A percentile compares a stretch with the other conserved stretches of the same genome.
phyloP scores from a whole-genome alignment of 495 filamentous ascomycete species.

The Podospora didyma region DNA sequence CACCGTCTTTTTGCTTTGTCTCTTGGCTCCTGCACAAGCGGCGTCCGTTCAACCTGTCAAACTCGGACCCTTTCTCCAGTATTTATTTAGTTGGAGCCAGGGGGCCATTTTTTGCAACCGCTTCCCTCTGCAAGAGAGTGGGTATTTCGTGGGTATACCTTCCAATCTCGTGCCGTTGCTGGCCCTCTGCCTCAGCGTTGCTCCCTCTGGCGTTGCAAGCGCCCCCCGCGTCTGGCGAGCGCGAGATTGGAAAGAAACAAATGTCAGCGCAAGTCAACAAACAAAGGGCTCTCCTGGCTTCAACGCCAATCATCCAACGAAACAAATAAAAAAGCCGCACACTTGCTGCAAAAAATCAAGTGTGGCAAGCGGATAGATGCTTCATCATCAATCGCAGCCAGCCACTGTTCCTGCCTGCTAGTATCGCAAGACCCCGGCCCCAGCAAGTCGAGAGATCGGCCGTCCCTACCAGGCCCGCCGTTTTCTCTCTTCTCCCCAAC shows the following conservation, averaged over 20 bases:
- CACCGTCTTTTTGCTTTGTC: background rate
- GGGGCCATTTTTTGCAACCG: background rate
- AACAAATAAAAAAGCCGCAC: no score
- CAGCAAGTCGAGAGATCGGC: no score
- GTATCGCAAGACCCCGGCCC: no score
- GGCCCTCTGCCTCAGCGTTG: background rate
- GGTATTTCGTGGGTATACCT: conserved; percentile 2
- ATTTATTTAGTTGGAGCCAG: no score
- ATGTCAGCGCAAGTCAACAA: background rate
- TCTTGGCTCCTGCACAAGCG: background rate
- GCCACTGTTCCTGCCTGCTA: no score
- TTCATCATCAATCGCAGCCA: no score
- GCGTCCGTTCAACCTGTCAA: no score
- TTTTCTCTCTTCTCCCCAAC: no score
- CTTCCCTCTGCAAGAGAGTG: conserved; percentile 7
- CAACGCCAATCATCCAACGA: no score
- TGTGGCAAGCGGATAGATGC: no score
- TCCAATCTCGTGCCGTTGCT: conserved; percentile 6
- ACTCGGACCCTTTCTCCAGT: background rate
- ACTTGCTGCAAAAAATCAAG: no score
- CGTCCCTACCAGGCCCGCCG: no score
- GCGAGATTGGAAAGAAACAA: background rate
- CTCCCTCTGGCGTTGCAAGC: background rate
- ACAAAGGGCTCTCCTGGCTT: background rate
- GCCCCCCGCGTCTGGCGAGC: background rate